phyloP scores from a whole-genome alignment of 345 rosid species.

The Eucalyptus erythrocorys region DNA sequence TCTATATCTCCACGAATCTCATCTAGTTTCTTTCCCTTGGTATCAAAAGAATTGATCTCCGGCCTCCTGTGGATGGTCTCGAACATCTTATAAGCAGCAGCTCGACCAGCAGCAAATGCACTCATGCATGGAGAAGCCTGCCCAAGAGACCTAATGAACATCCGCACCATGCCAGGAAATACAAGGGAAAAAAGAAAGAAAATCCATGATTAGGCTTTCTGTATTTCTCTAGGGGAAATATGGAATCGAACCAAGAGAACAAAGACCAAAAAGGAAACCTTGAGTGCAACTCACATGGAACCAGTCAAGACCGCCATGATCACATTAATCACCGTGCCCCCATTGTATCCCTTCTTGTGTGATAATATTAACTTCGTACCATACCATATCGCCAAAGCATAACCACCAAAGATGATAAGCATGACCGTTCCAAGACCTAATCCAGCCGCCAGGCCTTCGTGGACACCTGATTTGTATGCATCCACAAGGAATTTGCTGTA shows the following conservation, averaged over 20 bases:
- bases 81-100: constrained; percentile 26
- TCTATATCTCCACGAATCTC: constrained; percentile 20
- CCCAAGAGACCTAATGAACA: constrained; percentile 25
- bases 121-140: constrained; percentile 23
- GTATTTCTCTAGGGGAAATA: neutral
- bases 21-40: constrained; percentile 6
- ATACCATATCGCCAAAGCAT: constrained; percentile 64
- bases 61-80: constrained; percentile 21
- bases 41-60: constrained; percentile 15
- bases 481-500: constrained; percentile 44
- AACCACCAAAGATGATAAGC: constrained; percentile 33
- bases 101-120: constrained; percentile 27
- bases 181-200: neutral
- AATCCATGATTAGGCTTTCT: neutral
- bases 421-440: constrained; percentile 43
- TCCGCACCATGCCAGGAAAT: neutral
- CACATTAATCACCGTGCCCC: constrained; percentile 62
- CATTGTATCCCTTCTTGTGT: constrained; percentile 39
- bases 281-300: constrained; percentile 42
- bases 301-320: constrained; percentile 62
- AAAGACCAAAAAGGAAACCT: neutral
- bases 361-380: constrained; percentile 57
- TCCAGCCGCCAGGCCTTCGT: constrained; percentile 59
- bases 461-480: constrained; percentile 54
- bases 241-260: neutral